Base-by-base conservation (phyloP, 371 early-diverging fungal species). In the Chytridium lagenaria region DNA sequence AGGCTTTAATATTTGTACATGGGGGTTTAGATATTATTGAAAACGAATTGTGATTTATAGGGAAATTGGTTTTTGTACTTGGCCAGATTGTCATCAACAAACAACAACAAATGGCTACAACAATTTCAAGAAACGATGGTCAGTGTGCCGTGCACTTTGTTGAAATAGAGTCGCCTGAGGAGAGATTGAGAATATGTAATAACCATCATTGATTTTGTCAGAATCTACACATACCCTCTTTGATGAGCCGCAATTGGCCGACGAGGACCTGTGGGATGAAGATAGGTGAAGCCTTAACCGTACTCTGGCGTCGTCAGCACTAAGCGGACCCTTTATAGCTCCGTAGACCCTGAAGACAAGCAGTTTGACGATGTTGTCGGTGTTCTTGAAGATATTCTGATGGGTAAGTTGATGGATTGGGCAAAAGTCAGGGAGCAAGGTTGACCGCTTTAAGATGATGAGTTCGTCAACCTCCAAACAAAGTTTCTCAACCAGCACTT, bases 351-450 rank as follows among this genome's bases (percentile, higher is more conserved):
- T 31, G 78, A 75, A 36, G 84, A 84, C 70, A 34, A 38, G 50
- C 50, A 68, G 70, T 84, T 83, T 69, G 86, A 85, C 68, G 40
- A 49, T 1, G 77, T 84, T 36, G 74, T 85, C 31, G 83, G 84
- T 23, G 78, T 78, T 67, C 67, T 85, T 12, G 86, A 85, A 65
- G 79, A 82, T 34, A 64, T 85, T 36, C 65, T 85, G 26, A 75
- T 85, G 81, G 85, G 82, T 81, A 50, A n/a, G 66, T 52, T 50
- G 1, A 7, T 15, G 22, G 40, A 2, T 2, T 5, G 2, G 30
- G 44, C 40, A n/a, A 44, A 0, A 38, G 50, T 3, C 37, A 28
- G 3, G 31, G 12, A 1, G 40, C 22, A 15, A 28, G n/a, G n/a
- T n/a, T n/a, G n/a, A n/a, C 2, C 31, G 2, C 26, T 55, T 19